A percentile compares a stretch with the other conserved stretches of the same genome.
Conservation (phyloP, 1,139 yeast species). For the Geotrichum fermentans region DNA sequence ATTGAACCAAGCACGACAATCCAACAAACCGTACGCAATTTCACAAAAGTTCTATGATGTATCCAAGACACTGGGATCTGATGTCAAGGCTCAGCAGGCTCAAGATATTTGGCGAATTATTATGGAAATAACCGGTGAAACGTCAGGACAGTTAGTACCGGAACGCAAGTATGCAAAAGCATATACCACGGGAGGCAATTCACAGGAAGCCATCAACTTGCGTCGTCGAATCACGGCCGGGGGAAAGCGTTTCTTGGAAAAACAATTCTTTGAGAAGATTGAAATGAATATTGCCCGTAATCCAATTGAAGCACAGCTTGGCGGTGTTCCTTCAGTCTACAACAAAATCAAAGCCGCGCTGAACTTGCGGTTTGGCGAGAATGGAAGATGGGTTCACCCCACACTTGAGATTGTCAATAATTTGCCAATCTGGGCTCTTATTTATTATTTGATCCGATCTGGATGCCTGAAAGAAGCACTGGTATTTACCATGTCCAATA, state of each 20-base stretch:
- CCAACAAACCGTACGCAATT: constrained; percentile 47
- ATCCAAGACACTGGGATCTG: constrained; percentile 29
- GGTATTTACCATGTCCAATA: constrained; percentile 50
- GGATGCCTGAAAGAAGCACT: constrained; percentile 79
- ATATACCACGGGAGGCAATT: constrained; percentile 28
- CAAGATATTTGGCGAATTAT: constrained; percentile 39
- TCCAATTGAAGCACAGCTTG: constrained; percentile 50
- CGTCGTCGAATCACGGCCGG: constrained; percentile 51
- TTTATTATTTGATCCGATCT: constrained; percentile 77
- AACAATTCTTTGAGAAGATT: constrained; percentile 70
- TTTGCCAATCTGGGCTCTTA: constrained; percentile 85
- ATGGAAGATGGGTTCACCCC: constrained; percentile 48
- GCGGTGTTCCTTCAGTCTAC: constrained; percentile 64
- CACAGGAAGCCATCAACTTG: constrained; percentile 37
- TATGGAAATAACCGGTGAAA: constrained; percentile 31
- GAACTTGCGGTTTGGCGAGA: constrained; percentile 41
- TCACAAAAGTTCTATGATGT: constrained; percentile 53
- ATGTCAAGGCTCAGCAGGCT: constrained; percentile 37
- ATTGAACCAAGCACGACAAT: constrained; percentile 63
- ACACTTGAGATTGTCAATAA: constrained; percentile 67
- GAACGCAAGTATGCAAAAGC: constrained; percentile 47
- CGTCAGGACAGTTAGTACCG: constrained; percentile 30
- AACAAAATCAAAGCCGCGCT: constrained; percentile 68
- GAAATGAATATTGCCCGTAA: constrained; percentile 65
- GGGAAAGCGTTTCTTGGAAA: constrained; percentile 61